Percentiles rank a stretch among this genome's conserved stretches.
These are phyloP conservation scores for Phaseolus coccineus DNA, from an alignment of 331 rosid genomes.

Conservation along the genomic window DNA sequence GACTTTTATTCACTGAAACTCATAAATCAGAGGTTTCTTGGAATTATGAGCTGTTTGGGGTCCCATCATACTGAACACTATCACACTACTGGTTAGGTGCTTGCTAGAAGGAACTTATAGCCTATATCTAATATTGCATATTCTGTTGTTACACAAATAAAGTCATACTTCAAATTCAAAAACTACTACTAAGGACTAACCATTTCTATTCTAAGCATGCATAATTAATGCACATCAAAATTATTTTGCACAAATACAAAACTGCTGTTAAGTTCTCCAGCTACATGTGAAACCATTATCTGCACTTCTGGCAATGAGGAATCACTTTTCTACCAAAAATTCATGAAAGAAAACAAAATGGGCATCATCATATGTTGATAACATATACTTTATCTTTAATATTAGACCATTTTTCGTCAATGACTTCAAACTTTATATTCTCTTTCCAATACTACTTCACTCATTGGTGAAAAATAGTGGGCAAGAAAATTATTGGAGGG, in stretches of 20 bases:
- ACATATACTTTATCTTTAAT: not conserved
- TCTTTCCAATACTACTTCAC: not conserved
- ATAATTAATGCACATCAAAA: not conserved
- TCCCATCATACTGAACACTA: conserved; percentile 36
- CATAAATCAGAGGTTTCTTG: conserved; percentile 41
- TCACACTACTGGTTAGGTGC: conserved; percentile 25
- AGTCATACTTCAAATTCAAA: not conserved
- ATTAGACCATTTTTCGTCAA: not conserved
- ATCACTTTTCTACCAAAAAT: not conserved
- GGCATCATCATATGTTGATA: not conserved
- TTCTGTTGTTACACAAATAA: not conserved
- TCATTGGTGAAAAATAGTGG: not conserved
- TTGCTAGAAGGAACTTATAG: conserved; percentile 24
- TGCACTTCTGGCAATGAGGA: not conserved
- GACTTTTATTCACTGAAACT: conserved; percentile 55
- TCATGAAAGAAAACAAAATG: not conserved
- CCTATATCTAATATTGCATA: not conserved
- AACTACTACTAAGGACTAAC: not conserved
- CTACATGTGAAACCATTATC: not conserved
- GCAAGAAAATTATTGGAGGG: no score
- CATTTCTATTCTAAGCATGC: not conserved
- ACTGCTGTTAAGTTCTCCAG: not conserved
- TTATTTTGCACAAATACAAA: not conserved
- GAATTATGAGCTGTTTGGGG: conserved; percentile 44
- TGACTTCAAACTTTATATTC: not conserved